Conservation (phyloP, 257 asterid species). For the Nicotiana benthamiana region DNA sequence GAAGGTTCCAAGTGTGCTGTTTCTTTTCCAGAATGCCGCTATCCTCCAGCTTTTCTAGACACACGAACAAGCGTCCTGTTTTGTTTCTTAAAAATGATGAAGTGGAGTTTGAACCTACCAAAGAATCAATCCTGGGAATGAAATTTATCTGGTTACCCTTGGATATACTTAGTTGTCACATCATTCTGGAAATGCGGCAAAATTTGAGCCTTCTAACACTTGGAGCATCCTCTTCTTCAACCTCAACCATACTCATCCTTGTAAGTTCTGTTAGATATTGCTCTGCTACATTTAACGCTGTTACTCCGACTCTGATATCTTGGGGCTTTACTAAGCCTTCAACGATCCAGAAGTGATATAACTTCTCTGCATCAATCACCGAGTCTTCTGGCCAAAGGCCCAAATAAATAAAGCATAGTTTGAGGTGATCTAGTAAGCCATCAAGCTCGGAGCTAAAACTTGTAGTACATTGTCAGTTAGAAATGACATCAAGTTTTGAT, state of each 20-base stretch:
- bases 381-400: background rate
- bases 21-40: background rate
- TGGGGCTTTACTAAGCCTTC: background rate
- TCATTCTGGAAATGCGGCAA: slow-evolving; percentile 4
- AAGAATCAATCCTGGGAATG: background rate
- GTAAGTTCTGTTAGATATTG: background rate
- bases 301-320: background rate
- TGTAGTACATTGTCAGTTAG: background rate
- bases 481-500: background rate
- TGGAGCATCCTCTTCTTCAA: background rate
- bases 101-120: background rate
- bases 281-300: background rate
- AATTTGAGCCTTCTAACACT: background rate
- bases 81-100: background rate
- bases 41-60: background rate
- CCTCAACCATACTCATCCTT: background rate
- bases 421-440: slow-evolving; percentile 4
- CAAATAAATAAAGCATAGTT: slow-evolving; percentile 6
- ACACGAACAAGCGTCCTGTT: background rate
- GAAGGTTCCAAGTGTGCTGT: background rate
- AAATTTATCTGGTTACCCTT: background rate
- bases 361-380: background rate
- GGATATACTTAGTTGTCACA: background rate
- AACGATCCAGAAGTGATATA: slow-evolving; percentile 8
- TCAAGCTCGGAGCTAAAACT: slow-evolving; percentile 4